phyloP scores from a whole-genome alignment of 2,329 filamentous ascomycete species.

The Aspergillus phoenicis region DNA sequence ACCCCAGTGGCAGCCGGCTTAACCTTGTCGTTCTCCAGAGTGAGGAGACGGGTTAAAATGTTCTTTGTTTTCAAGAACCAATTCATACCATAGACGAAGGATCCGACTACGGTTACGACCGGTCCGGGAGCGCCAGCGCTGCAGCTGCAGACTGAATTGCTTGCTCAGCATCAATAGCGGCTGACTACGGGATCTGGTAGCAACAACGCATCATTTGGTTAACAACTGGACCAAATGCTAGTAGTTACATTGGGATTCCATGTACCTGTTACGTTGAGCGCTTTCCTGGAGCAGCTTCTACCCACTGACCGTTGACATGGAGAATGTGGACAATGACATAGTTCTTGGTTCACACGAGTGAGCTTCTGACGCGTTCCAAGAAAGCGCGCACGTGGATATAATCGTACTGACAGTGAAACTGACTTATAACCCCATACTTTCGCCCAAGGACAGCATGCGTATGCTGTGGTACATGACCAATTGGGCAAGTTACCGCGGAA shows the following conservation, averaged over 20 bases:
- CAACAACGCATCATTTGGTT: no score
- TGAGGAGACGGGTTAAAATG: constrained; percentile 55
- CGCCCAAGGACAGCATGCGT: not conserved
- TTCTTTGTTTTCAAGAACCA: constrained; percentile 57
- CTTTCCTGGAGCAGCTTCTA: not conserved
- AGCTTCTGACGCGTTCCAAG: no score
- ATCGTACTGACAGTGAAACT: no score
- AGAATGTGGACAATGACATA: not conserved
- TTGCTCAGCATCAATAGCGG: no score
- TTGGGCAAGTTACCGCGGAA: not conserved
- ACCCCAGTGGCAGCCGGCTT: constrained; percentile 53
- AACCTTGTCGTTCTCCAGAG: constrained; percentile 63
- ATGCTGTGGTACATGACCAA: not conserved
- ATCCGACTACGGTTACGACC: not conserved
- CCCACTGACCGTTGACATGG: constrained; percentile 1
- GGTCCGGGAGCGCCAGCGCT: no score
- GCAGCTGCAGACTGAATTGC: no score
- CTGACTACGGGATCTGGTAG: no score
- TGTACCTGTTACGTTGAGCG: not conserved
- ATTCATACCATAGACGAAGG: constrained; percentile 57
- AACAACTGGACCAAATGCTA: not conserved
- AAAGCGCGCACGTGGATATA: no score
- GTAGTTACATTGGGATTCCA: not conserved
- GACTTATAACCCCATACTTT: no score
- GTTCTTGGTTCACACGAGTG: no score